Conservation (phyloP, 306 rosid genomes). For the Casuarina cunninghamiana region DNA sequence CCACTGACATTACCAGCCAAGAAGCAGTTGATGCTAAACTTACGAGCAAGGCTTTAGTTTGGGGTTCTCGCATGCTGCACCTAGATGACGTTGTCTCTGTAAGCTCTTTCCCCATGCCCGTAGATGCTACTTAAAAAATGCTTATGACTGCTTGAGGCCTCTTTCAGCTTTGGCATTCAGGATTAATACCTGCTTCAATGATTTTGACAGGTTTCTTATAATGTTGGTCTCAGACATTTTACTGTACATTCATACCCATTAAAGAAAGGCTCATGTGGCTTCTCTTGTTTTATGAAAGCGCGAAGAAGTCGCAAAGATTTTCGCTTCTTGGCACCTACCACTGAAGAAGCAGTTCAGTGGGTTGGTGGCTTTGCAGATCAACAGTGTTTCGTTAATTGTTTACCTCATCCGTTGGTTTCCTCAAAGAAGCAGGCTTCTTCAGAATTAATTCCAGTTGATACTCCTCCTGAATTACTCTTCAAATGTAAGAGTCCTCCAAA, state of each 20-base stretch:
- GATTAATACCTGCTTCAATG: conserved; percentile 31
- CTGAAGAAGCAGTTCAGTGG: conserved; percentile 95
- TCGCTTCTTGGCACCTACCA: conserved; percentile 74
- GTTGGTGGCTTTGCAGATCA: conserved; percentile 98
- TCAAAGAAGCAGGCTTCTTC: conserved; percentile 97
- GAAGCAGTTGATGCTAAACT: conserved; percentile 74
- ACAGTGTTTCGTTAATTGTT: conserved; percentile 84
- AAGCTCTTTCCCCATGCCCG: conserved; percentile 45
- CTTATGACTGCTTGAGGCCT: conserved; percentile 12
- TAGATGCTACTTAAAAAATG: conserved; percentile 22
- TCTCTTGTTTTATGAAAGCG: conserved; percentile 74
- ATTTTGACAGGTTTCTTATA: conserved; percentile 83
- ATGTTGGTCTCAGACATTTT: conserved; percentile 92
- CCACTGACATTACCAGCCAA: conserved; percentile 41
- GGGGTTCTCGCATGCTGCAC: conserved; percentile 76
- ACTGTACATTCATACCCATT: conserved; percentile 85
- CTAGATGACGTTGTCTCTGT: conserved; percentile 91
- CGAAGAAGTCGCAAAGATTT: conserved; percentile 73
- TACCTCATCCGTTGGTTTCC: conserved; percentile 91
- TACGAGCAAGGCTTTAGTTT: conserved; percentile 81
- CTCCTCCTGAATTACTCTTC: conserved; percentile 92
- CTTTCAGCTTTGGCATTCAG: conserved; percentile 23
- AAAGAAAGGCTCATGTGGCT: conserved; percentile 69
- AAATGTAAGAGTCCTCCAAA: conserved; percentile 92
- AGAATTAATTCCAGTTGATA: conserved; percentile 72